These are phyloP conservation scores for barrel medic (Medicago truncatula) DNA, from an alignment of 306 rosid species.

Conservation along the genomic window MtrunA17r5.0-ANR NC_053048.1:44001501-44002000, in stretches of 20 bases:
- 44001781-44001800: conserved; percentile 8
- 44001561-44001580: conserved; percentile 89
- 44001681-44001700: conserved; percentile 81
- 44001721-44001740: conserved; percentile 31
- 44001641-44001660: conserved; percentile 93
- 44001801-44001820: conserved; percentile 47
- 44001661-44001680: conserved; percentile 99
- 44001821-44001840: conserved; percentile 34
- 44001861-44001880: background rate
- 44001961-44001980: background rate
- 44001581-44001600: conserved; percentile 90
- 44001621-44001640: conserved; percentile 79
- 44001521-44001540: conserved; percentile 98
- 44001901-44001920: background rate
- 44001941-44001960: conserved; percentile 1
- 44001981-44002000: conserved; percentile 29
- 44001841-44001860: conserved; percentile 44
- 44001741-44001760: background rate
- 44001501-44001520: conserved; percentile 67
- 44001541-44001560: conserved; percentile 92
- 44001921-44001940: too few species aligned
- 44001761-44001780: background rate
- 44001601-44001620: conserved; percentile 94
- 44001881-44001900: conserved; percentile 3
- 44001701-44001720: conserved; percentile 46